These are phyloP conservation scores for Geranium brycei DNA, from an alignment of 345 rosid species.

Conservation along the genomic window DNA sequence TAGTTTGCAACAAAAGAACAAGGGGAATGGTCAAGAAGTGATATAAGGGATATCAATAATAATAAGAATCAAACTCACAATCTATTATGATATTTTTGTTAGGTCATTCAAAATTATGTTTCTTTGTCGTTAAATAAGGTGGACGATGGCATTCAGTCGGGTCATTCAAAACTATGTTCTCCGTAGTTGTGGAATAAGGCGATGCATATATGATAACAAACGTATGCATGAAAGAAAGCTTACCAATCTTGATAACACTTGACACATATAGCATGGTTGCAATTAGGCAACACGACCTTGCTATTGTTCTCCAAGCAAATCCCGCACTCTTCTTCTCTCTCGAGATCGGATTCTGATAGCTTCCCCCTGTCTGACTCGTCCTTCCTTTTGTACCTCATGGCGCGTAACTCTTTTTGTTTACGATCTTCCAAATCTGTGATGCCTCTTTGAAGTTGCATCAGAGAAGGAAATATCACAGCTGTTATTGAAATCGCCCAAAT, in stretches of 20 bases:
- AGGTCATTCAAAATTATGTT: too few species aligned
- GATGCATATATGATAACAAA: background rate
- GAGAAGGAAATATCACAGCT: constrained; percentile 17
- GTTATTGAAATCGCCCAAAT: background rate
- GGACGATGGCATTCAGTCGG: too few species aligned
- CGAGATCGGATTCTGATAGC: constrained; percentile 15
- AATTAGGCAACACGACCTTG: constrained; percentile 14
- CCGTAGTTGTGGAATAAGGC: too few species aligned
- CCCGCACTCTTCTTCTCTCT: constrained; percentile 33
- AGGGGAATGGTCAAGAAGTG: too few species aligned
- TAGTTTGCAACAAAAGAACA: too few species aligned
- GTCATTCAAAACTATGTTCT: too few species aligned
- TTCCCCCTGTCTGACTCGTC: constrained; percentile 11
- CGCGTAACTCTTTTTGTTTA: constrained; percentile 9
- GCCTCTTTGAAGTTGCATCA: constrained; percentile 15
- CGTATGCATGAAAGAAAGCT: background rate
- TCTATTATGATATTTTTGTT: too few species aligned
- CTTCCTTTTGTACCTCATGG: constrained; percentile 11
- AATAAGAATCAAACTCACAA: too few species aligned
- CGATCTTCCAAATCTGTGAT: constrained; percentile 14
- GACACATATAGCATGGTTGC: constrained; percentile 12
- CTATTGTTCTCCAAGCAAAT: constrained; percentile 24
- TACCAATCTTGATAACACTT: constrained; percentile 19
- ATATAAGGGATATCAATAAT: too few species aligned
- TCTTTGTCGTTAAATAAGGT: too few species aligned